Conservation (phyloP, 1,284 basidiomycete species). For the Puccinia coronata region DNA sequence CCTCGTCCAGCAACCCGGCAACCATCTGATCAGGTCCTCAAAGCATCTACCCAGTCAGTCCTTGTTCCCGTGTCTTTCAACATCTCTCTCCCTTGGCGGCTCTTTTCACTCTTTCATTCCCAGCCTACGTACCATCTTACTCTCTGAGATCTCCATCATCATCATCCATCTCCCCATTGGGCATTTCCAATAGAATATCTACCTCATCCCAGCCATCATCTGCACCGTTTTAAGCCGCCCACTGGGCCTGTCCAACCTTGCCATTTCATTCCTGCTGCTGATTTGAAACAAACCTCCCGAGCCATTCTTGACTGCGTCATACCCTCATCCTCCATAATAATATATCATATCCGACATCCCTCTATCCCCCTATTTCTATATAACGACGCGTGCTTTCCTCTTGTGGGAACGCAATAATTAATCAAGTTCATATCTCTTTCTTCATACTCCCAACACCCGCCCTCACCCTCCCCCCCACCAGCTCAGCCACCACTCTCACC, state of each 20-base stretch:
- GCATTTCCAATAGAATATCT: neutral
- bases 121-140: neutral
- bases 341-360: too few relatives aligned
- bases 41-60: neutral
- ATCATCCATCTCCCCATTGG: neutral
- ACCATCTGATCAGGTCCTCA: neutral
- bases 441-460: neutral
- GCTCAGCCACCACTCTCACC: neutral
- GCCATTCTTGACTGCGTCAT: slow-evolving; percentile 4
- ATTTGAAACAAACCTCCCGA: neutral
- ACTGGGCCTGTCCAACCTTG: neutral
- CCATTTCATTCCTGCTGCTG: neutral
- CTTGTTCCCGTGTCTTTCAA: neutral
- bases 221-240: neutral
- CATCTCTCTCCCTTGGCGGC: neutral
- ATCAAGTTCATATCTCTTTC: neutral
- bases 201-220: slow-evolving; percentile 18
- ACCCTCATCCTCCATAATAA: too few relatives aligned
- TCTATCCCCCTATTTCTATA: too few relatives aligned
- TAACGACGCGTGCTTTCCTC: neutral
- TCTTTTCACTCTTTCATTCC: neutral
- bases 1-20: neutral
- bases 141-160: neutral
- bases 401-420: neutral
- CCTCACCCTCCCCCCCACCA: neutral